These are phyloP conservation scores for Dendrocalamus sinicus DNA, from an alignment of 176 grass and related monocot species.

Conservation along the genomic window DNA sequence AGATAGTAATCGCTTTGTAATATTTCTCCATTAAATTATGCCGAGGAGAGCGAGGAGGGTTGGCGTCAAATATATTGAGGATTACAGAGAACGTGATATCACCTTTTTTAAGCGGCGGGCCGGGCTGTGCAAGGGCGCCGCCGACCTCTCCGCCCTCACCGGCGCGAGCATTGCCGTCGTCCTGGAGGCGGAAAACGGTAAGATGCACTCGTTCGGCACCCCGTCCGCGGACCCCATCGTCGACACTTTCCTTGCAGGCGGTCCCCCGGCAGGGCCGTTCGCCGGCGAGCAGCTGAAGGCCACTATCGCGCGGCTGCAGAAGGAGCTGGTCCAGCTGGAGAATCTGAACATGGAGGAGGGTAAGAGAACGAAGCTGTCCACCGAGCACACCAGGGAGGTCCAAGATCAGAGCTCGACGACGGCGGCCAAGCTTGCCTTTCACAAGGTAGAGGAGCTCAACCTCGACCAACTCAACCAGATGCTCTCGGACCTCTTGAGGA, in stretches of 20 bases:
- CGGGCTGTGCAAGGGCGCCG: not conserved
- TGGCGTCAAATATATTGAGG: not conserved
- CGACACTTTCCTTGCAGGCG: not conserved
- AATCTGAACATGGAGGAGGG: not conserved
- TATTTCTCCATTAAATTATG: not conserved
- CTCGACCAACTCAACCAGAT: not conserved
- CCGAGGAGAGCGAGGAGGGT: constrained; percentile 18
- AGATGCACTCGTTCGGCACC: constrained; percentile 16
- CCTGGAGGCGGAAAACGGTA: not conserved
- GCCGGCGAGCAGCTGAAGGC: not conserved
- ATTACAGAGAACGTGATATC: not conserved
- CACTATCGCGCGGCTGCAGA: not conserved
- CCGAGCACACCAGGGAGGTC: not conserved
- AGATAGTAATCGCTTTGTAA: not conserved
- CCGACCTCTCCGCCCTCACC: constrained; percentile 13
- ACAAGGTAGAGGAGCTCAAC: not conserved
- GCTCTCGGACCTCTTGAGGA: not conserved
- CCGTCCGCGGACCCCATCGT: not conserved
- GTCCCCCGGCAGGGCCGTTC: not conserved
- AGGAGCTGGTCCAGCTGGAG: not conserved
- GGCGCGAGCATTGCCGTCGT: not conserved
- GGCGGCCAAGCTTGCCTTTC: not conserved
- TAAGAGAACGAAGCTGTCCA: not conserved
- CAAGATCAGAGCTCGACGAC: not conserved
- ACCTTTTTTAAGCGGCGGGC: constrained; percentile 14